Evolutionary conservation across 495 filamentous ascomycete species (phyloP).

Genomic region (Lophiotrema nucula): DNA sequence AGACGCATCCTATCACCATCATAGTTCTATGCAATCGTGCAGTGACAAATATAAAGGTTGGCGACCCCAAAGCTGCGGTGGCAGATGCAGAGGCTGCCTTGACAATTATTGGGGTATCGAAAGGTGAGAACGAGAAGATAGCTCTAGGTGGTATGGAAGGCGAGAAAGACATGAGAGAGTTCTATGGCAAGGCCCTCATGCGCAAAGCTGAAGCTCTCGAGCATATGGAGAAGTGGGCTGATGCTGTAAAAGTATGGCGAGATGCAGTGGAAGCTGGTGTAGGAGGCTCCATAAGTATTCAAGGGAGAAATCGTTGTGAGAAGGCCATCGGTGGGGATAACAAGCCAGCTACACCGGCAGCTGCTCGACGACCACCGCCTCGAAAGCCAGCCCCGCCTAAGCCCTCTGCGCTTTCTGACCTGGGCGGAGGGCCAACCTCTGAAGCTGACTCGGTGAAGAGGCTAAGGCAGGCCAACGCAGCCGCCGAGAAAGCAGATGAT

Average conservation of each 20-base stretch:
- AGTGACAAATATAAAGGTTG: constrained; percentile 82
- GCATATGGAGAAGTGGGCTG: constrained; percentile 89
- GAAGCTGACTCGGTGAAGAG: constrained; percentile 67
- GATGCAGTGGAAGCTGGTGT: constrained; percentile 78
- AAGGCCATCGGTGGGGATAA: constrained; percentile 65
- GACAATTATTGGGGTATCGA: constrained; percentile 72
- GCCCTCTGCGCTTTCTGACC: constrained; percentile 31
- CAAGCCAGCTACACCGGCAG: constrained; percentile 40
- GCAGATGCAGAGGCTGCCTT: constrained; percentile 78
- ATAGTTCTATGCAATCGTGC: constrained; percentile 88
- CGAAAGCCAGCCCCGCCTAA: constrained; percentile 24
- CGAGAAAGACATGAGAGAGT: constrained; percentile 83
- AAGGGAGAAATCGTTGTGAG: constrained; percentile 87
- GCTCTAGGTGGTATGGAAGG: constrained; percentile 62
- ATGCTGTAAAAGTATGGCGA: constrained; percentile 78
- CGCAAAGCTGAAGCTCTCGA: constrained; percentile 95
- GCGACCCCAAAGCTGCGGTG: constrained; percentile 81
- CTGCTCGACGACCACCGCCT: constrained; percentile 19
- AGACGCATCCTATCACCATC: constrained; percentile 80
- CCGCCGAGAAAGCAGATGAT: constrained; percentile 78
- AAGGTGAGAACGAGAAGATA: constrained; percentile 76
- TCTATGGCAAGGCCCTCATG: constrained; percentile 87
- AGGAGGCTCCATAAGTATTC: constrained; percentile 76
- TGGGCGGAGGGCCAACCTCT: constrained; percentile 37
- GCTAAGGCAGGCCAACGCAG: constrained; percentile 76